Evolutionary conservation across 331 rosid genomes (phyloP).

Genomic region (Cydonia oblonga): DNA sequence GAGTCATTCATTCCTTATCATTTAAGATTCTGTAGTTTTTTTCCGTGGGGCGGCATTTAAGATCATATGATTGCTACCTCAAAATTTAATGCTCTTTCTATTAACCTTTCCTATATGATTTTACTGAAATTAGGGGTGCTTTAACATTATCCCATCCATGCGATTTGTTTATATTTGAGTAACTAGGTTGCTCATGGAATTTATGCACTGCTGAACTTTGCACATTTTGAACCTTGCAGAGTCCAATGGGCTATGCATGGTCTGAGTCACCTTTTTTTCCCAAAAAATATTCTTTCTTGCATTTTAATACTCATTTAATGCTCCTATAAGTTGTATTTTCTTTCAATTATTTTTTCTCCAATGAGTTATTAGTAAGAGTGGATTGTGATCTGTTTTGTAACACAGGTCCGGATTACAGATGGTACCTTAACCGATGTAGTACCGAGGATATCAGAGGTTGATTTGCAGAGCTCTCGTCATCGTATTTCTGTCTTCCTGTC

Average conservation of each 20-base stretch:
- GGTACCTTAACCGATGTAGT: constrained; percentile 43
- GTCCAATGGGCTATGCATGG: no score
- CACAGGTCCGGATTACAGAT: constrained; percentile 66
- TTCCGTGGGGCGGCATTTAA: not conserved
- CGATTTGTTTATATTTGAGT: not conserved
- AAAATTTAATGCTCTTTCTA: not conserved
- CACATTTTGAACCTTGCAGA: no score
- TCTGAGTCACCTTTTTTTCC: not conserved
- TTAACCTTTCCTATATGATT: constrained; percentile 2
- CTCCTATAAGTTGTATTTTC: not conserved
- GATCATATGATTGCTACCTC: not conserved
- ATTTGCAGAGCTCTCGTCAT: constrained; percentile 69
- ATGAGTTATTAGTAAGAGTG: not conserved
- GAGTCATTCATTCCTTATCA: constrained; percentile 14
- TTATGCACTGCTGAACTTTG: no score
- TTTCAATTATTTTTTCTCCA: constrained; percentile 8
- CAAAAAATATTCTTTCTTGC: not conserved
- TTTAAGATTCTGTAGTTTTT: not conserved
- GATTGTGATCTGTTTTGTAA: constrained; percentile 6
- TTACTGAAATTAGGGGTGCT: not conserved
- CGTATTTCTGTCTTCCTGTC: constrained; percentile 74
- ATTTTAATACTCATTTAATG: not conserved
- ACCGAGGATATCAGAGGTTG: constrained; percentile 64
- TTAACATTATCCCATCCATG: not conserved
- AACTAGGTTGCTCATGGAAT: not conserved